Evolutionary conservation across 176 grass and related monocot species (phyloP).

Genomic region (Alopecurus myosuroides): DNA sequence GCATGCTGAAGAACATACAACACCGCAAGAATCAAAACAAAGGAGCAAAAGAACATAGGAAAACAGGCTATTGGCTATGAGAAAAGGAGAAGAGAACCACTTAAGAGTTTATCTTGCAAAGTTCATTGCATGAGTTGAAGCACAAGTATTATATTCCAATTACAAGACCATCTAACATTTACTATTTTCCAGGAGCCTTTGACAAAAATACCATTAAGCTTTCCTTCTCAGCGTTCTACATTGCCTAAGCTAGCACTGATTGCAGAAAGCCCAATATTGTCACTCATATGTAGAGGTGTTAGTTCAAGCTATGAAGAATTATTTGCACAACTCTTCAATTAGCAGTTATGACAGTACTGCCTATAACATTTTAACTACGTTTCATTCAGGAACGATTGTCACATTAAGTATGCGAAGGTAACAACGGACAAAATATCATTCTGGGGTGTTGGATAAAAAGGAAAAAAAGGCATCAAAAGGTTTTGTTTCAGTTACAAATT

Average conservation of each 20-base stretch:
- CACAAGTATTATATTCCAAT: background rate
- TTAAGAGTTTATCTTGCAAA: background rate
- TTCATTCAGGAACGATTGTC: background rate
- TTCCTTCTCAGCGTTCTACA: background rate
- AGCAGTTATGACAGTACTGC: background rate
- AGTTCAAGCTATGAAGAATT: slow-evolving; percentile 18
- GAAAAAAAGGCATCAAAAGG: background rate
- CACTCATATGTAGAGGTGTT: background rate
- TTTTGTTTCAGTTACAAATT: background rate
- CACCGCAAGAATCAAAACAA: slow-evolving; percentile 13
- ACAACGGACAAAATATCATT: background rate
- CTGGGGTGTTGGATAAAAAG: background rate
- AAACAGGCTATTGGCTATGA: background rate
- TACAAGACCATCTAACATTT: background rate
- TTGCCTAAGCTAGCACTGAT: background rate
- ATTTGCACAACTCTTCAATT: slow-evolving; percentile 1
- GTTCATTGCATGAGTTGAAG: background rate
- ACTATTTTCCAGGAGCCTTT: background rate
- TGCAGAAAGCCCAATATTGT: background rate
- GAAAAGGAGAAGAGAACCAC: background rate
- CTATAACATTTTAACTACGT: background rate
- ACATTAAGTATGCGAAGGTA: slow-evolving; percentile 5
- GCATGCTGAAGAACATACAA: slow-evolving; percentile 55
- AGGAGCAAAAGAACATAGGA: background rate
- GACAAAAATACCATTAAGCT: background rate